A percentile compares a stretch with the other conserved stretches of the same genome.
Conservation (phyloP, 129 eudicot species). For the Tanacetum coccineum region DNA sequence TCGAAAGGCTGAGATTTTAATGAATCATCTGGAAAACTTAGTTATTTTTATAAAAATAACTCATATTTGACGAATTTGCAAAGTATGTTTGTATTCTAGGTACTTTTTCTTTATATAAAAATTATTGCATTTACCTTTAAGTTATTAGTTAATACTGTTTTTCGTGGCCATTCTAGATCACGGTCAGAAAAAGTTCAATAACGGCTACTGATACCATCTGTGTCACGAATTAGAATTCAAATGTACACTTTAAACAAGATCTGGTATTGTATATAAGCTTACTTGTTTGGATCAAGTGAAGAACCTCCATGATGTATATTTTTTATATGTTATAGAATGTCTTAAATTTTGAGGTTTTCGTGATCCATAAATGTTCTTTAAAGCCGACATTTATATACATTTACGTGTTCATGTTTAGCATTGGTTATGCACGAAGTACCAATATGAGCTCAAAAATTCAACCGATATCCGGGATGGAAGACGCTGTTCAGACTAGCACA, state of each 20-base stretch:
- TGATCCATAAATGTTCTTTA: background rate
- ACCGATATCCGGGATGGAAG: conserved; percentile 40
- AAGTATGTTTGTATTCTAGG: no score
- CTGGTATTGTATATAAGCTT: conserved; percentile 1
- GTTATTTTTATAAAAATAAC: no score
- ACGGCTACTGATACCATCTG: background rate
- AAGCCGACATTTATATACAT: conserved; percentile 5
- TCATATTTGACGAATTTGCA: no score
- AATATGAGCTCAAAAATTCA: conserved; percentile 61
- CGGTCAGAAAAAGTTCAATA: background rate
- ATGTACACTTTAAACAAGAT: background rate
- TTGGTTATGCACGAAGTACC: conserved; percentile 23
- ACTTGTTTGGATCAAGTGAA: no score
- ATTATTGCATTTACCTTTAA: no score
- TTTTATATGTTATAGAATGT: background rate
- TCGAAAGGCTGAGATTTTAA: no score
- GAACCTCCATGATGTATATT: no score
- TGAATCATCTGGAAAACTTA: no score
- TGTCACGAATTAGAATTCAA: background rate
- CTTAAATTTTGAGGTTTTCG: background rate
- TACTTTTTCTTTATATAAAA: no score
- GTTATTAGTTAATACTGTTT: background rate
- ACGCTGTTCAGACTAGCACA: conserved; percentile 31
- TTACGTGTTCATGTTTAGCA: conserved; percentile 16
- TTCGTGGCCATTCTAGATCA: background rate